A percentile compares a stretch with the other conserved stretches of the same genome.
Evolutionary conservation across 495 filamentous ascomycete species (phyloP).

Genomic region (Xylaria castorea): DNA sequence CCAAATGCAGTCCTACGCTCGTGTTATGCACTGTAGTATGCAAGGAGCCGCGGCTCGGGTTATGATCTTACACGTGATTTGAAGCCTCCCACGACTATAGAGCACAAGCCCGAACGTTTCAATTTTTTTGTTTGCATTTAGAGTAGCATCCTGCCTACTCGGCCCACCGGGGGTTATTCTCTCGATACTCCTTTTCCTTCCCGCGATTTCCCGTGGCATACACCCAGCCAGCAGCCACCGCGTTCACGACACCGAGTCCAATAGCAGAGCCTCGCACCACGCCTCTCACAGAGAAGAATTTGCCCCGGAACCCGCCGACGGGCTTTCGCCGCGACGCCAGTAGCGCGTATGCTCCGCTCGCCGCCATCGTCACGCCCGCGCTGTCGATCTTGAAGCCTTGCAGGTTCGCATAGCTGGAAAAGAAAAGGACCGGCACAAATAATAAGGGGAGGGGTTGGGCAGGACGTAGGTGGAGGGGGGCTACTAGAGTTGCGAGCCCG

Average conservation of each 20-base stretch:
- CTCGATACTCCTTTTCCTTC: slow-evolving; percentile 52
- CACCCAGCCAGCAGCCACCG: slow-evolving; percentile 70
- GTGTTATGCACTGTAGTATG: background rate
- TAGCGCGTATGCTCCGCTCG: slow-evolving; percentile 84
- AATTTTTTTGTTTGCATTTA: slow-evolving; percentile 14
- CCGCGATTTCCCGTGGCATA: slow-evolving; percentile 70
- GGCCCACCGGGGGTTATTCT: slow-evolving; percentile 56
- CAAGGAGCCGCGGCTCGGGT: background rate
- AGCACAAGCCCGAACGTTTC: background rate
- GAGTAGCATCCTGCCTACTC: slow-evolving; percentile 17
- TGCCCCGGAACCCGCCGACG: slow-evolving; percentile 60
- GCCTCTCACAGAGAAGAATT: slow-evolving; percentile 73
- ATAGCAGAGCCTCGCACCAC: slow-evolving; percentile 74
- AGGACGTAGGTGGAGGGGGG: slow-evolving; percentile 77
- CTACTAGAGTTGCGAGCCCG: slow-evolving; percentile 78
- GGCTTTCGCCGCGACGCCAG: slow-evolving; percentile 69
- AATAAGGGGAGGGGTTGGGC: slow-evolving; percentile 77
- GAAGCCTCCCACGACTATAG: background rate
- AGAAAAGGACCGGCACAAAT: slow-evolving; percentile 84
- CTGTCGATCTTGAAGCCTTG: slow-evolving; percentile 79
- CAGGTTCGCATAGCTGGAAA: slow-evolving; percentile 84
- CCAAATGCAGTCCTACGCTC: background rate
- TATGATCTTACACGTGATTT: slow-evolving; percentile 9
- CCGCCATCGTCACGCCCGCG: slow-evolving; percentile 84
- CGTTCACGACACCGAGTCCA: slow-evolving; percentile 72